phyloP scores from a whole-genome alignment of 306 rosid genomes.

The Lagenaria siceraria region DNA sequence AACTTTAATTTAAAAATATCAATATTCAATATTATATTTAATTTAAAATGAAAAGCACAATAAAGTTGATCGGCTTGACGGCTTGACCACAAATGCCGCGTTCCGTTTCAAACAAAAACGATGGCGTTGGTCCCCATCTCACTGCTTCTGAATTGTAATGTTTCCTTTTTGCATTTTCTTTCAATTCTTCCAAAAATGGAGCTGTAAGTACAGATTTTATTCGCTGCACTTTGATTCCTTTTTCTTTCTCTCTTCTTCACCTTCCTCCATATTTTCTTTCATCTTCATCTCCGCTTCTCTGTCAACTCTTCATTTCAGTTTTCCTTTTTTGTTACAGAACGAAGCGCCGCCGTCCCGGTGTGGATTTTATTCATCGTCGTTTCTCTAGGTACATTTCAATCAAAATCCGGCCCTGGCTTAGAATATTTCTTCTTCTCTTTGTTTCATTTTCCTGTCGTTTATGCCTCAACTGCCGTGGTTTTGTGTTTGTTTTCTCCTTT shows the following conservation, averaged over 20 bases:
- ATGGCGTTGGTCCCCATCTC: not conserved
- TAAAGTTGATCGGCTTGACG: not conserved
- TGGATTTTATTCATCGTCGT: not conserved
- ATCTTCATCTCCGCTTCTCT: not conserved
- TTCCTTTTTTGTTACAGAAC: not conserved
- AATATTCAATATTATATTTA: not conserved
- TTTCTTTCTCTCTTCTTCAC: not conserved
- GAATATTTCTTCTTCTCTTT: not conserved
- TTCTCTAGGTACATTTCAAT: not conserved
- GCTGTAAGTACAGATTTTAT: not conserved
- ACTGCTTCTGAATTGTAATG: not conserved
- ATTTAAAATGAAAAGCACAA: not conserved
- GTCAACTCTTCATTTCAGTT: not conserved
- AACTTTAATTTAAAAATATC: too few species aligned
- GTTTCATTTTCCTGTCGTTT: not conserved
- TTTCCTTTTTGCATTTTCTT: not conserved
- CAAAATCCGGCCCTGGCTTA: not conserved
- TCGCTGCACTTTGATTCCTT: conserved; percentile 7
- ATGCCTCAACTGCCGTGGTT: not conserved
- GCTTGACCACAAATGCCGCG: conserved; percentile 10
- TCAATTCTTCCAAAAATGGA: not conserved
- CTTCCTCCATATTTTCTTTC: not conserved
- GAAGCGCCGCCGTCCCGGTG: not conserved
- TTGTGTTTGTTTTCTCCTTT: not conserved
- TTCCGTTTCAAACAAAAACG: conserved; percentile 9